Conservation (phyloP, 2,329 filamentous ascomycete genomes). For the Calycina marina region DNA sequence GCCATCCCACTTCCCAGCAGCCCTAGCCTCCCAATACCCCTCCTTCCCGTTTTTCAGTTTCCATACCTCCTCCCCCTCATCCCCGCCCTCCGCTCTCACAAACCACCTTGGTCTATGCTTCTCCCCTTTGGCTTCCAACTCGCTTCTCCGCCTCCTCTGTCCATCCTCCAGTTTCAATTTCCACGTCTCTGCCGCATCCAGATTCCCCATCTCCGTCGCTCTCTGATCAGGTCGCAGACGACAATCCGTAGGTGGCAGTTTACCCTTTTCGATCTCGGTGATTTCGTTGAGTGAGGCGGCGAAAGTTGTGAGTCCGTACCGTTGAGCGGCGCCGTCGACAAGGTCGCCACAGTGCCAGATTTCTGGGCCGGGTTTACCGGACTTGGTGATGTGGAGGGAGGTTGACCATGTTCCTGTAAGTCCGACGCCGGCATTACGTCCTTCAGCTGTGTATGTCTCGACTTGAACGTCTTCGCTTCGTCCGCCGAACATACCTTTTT, state of each 20-base stretch:
- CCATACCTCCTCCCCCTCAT: constrained; percentile 56
- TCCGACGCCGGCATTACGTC: constrained; percentile 48
- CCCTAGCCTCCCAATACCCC: constrained; percentile 85
- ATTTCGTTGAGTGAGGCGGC: constrained; percentile 79
- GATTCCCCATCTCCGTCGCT: constrained; percentile 63
- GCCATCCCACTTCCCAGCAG: constrained; percentile 48
- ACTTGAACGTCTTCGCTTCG: constrained; percentile 79
- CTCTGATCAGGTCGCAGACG: constrained; percentile 78
- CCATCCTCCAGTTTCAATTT: constrained; percentile 78
- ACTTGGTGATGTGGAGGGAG: constrained; percentile 49
- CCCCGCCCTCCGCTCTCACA: constrained; percentile 43
- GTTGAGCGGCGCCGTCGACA: constrained; percentile 63
- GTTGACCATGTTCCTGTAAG: constrained; percentile 77
- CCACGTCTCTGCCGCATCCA: constrained; percentile 70
- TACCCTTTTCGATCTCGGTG: constrained; percentile 60
- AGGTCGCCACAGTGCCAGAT: constrained; percentile 70
- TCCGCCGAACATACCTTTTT: constrained; percentile 94
- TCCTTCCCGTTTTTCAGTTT: constrained; percentile 67
- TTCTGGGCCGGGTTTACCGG: constrained; percentile 46
- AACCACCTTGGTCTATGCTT: constrained; percentile 75
- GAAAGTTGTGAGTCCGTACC: constrained; percentile 81
- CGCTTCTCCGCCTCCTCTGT: constrained; percentile 60
- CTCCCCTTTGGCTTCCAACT: constrained; percentile 62
- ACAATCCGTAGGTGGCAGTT: constrained; percentile 68
- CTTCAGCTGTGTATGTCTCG: constrained; percentile 54